These are phyloP conservation scores for Geranomyces michiganensis DNA, from an alignment of 192 early-diverging fungal genomes.

Conservation along the genomic window DNA sequence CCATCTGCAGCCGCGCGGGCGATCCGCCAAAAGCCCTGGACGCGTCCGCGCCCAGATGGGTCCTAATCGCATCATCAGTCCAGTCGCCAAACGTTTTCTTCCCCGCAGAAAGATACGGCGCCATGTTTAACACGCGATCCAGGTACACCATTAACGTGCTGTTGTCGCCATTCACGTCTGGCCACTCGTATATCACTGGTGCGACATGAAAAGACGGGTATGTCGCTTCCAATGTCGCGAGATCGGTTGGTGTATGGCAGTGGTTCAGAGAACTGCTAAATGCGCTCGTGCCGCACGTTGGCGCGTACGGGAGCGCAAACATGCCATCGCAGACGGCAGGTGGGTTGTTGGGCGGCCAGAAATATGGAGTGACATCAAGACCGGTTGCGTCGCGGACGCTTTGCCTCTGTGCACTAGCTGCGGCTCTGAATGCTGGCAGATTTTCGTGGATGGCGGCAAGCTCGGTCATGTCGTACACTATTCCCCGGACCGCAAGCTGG, in stretches of 20 bases:
- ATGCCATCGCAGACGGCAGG: conserved; percentile 16
- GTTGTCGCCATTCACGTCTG: conserved; percentile 18
- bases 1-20: conserved; percentile 21
- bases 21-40: conserved; percentile 19
- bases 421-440: conserved; percentile 22
- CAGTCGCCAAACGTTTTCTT: conserved; percentile 27
- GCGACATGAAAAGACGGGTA: conserved; percentile 13
- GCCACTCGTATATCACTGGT: conserved; percentile 40
- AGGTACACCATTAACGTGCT: conserved; percentile 40
- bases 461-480: conserved; percentile 38
- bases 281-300: conserved; percentile 20
- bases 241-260: conserved; percentile 29
- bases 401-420: neutral
- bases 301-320: conserved; percentile 12
- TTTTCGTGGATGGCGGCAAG: conserved; percentile 27
- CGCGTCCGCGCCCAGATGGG: conserved; percentile 31
- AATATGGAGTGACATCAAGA: conserved; percentile 39
- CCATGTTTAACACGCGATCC: conserved; percentile 42
- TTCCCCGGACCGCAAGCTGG: conserved; percentile 36
- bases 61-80: conserved; percentile 25
- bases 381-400: conserved; percentile 19
- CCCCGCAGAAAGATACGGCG: conserved; percentile 27
- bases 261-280: conserved; percentile 15
- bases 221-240: neutral
- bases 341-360: conserved; percentile 19